Base-by-base conservation (phyloP, 331 rosid genomes). In the Arachis monticola region DNA sequence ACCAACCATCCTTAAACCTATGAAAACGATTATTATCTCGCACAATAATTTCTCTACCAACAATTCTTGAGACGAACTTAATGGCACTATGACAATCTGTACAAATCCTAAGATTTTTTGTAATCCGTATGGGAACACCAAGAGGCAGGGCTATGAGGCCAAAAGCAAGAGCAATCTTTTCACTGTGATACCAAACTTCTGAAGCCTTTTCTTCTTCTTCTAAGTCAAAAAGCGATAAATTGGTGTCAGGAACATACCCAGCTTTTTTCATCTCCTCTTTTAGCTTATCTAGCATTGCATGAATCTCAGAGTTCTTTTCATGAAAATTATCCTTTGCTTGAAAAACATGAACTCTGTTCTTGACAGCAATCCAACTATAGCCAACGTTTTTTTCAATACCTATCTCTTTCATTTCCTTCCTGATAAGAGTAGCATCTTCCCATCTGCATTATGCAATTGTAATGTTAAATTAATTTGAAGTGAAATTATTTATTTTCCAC, bases 361-460 rank as follows among this genome's bases (percentile, higher is more conserved):
- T 84, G 5, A 87, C 86, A 0, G 83, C 63, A 61, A 93, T 86
- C 97, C 97, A 93, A 80, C 98, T 91, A 77, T 81, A 88, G 32
- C 94, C 97, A 13, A 88, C 85, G 11, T 87, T 90, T 70, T 91
- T 91, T 60, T 88, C 88, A 5, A 93, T 84, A 55, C 96, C 98
- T 3, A 83, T 88, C 65, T 89, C 93, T 77, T 82, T 88, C 98
- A 89, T 91, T 67, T 79, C 93, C 78, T 84, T 88, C 79, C 96
- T 88, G 62, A 91, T 79, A 65, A 80, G 77, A n/a, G 91, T 89
- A 74, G 93, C 97, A 80, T 93, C 96, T 83, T 91, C 97, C 98
- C 98, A 91, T 78, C 98, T 93, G 84, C 78, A 85, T 72, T 57
- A 64, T 68, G 10, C 70, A 73, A 55, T 67, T 66, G 50, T 74